A percentile compares a stretch with the other conserved stretches of the same genome.
phyloP scores from a whole-genome alignment of 2,329 filamentous ascomycete species.

The Lecanicillium sp. region DNA sequence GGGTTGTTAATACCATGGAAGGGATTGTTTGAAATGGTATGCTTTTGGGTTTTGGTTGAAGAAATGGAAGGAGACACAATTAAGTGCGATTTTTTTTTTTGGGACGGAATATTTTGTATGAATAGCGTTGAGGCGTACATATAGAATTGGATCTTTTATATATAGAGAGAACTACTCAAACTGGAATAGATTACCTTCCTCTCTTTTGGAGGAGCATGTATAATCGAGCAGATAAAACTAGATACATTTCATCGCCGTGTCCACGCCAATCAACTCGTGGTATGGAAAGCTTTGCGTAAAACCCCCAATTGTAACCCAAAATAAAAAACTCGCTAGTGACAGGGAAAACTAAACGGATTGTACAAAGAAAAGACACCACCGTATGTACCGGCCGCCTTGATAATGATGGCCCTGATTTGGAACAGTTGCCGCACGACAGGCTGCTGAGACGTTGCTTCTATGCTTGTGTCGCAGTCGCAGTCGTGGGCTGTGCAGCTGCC shows the following conservation, averaged over 20 bases:
- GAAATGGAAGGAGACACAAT: no score
- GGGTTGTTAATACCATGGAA: conserved; percentile 65
- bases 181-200: neutral
- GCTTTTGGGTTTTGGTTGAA: neutral
- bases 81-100: neutral
- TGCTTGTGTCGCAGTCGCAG: neutral
- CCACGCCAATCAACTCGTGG: no score
- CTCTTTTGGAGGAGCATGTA: neutral
- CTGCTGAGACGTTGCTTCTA: neutral
- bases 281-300: no score
- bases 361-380: no score
- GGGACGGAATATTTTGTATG: neutral
- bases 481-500: neutral
- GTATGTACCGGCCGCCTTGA: neutral
- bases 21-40: no score
- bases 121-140: neutral
- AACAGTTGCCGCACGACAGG: neutral
- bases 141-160: neutral
- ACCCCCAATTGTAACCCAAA: no score
- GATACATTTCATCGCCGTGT: no score
- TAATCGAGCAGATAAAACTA: no score
- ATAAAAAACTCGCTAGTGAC: conserved; percentile 3
- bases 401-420: neutral
- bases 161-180: no score
- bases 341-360: conserved; percentile 5